Base-by-base conservation (phyloP, 805 yeast species). In the Ogataea philodendri region DNA sequence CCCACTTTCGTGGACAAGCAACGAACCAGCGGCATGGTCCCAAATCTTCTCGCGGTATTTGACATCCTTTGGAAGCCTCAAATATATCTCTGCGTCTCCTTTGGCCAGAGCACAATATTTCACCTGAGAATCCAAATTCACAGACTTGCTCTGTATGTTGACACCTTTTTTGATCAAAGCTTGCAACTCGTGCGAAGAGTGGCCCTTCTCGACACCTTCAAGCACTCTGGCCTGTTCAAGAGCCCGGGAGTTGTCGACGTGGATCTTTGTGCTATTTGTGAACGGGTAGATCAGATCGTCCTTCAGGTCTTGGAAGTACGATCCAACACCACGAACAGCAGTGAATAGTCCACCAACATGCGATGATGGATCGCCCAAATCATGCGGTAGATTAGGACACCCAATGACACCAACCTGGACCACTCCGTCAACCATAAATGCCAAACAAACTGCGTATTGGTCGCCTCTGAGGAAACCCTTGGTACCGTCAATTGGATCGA, bases 401-500 rank as follows among this genome's bases (percentile, higher is more conserved):
- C 97, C 98, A 60, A 93, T 85, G 16, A 85, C 94, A 32, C 98
- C 98, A 31, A 93, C 70, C 42, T 82, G 79, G 1, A 87, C 95
- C 32, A 75, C 68, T 9, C 96, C 95, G 53, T 89, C 83, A 19
- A 79, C 94, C 30, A 93, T 80, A 47, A 93, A 65, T 0, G 95
- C 97, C 28, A 93, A 67, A 57, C 99, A 93, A 1, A 93, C 95
- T 2, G 98, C 97, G 60, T 87, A 93, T 57, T 93, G 99, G 46
- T 89, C 97, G 30, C 96, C 95, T 55, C 99, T 72, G 36, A 93
- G 66, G 57, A 93, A 93, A 0, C 99, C 99, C 59, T 81, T 93
- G 14, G 99, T 93, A 6, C 99, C 99, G 56, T 93, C 99, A 44
- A 93, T 89, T 24, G 99, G 99, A 55, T 93, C 99, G 53, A 93